phyloP scores from a whole-genome alignment of 768 basidiomycete genomes.

The Auriscalpium orientale region DNA sequence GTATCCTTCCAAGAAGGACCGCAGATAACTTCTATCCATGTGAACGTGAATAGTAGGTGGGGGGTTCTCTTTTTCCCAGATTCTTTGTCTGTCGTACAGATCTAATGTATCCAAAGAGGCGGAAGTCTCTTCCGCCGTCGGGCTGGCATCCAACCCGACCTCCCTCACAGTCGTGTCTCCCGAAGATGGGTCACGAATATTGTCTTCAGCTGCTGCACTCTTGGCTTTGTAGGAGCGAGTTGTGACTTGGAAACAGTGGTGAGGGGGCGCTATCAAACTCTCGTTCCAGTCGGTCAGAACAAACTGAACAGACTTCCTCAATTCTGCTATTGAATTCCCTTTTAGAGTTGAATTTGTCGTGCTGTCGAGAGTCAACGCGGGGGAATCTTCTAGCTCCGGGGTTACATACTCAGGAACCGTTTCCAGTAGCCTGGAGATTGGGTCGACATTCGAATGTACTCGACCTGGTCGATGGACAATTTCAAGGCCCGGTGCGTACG shows the following conservation, averaged over 20 bases:
- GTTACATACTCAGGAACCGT: not conserved
- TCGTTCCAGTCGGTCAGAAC: not conserved
- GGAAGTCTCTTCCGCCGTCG: too few species aligned
- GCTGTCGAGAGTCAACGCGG: too few species aligned
- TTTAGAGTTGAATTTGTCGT: too few species aligned
- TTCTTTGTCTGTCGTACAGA: not conserved
- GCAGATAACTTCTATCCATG: not conserved
- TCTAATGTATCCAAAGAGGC: too few species aligned
- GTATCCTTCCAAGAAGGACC: not conserved
- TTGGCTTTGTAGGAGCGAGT: not conserved
- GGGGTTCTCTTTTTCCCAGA: not conserved
- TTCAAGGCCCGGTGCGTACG: slow-evolving; percentile 21
- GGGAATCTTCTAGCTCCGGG: too few species aligned
- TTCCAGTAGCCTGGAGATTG: slow-evolving; percentile 13
- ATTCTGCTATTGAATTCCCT: too few species aligned
- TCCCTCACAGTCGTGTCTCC: too few species aligned
- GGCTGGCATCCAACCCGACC: too few species aligned
- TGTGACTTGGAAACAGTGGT: too few species aligned
- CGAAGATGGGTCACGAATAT: too few species aligned
- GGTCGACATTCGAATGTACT: slow-evolving; percentile 27
- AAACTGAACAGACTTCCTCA: not conserved
- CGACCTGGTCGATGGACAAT: slow-evolving; percentile 26
- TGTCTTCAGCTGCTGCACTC: too few species aligned
- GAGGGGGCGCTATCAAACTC: too few species aligned
- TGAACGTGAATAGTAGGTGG: not conserved